Base-by-base conservation (phyloP, 2,329 filamentous ascomycete genomes). In the Beauveria bassiana region DNA sequence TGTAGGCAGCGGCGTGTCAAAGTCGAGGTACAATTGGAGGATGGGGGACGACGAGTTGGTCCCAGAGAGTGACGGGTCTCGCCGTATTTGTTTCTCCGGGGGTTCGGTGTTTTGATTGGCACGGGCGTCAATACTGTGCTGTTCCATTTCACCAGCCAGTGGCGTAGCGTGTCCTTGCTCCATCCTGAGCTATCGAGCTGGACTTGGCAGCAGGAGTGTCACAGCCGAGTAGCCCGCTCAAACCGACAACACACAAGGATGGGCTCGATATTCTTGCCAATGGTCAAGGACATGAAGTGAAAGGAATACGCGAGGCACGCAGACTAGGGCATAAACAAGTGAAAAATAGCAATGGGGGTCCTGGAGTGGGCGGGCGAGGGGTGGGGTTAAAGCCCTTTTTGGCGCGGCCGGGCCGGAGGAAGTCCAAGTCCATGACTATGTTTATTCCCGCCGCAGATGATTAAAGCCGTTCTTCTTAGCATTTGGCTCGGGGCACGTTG, bases 21-120 rank as follows among this genome's bases (percentile, higher is more conserved):
- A 78, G 18, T 75, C 73, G 6, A 81, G 69, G 64, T 79, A 79
- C 3, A 74, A 67, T 57, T 73, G 70, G 10, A 70, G 70, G 61
- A 80, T 76, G 24, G 70, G 67, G 9, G 65, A 69, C 43, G 61
- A 54, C 10, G 38, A 61, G 43, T 66, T 61, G 1, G 68, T 9
- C 42, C 16, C 38, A 46, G 38, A 24, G 43, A 42, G 8, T 18
- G 45, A 34, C n/a, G 45, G 12, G 10, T 18, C 42, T 40, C 5
- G 5, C 14, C 16, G 9, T 26, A 5, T 14, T 16, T 0, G 16
- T 34, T 61, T 54, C 49, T 54, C 59, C 7, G 12, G 47, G 5
- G 9, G 3, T 3, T 34, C 24, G 7, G 10, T 6, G n/a, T 20
- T 20, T 2, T 12, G 3, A 26, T 45, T 20, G 26, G 1, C 16